Evolutionary conservation across 805 yeast genomes (phyloP), one percentile per base, ranked within the genome.

Genomic region (Tetrapisispora pingtungensis): DNA sequence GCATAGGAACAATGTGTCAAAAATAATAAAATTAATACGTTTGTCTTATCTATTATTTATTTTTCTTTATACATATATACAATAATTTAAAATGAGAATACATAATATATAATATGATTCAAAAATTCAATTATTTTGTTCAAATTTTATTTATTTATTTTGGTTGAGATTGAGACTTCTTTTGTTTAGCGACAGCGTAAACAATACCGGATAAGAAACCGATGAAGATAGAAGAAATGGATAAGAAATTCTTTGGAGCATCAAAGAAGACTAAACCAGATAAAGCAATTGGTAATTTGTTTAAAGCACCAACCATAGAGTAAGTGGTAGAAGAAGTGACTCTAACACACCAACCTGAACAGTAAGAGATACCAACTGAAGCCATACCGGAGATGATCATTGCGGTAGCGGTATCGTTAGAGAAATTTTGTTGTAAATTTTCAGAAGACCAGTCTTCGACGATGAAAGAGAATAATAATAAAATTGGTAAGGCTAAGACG

Each of bases 261-360:
- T 87, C 96, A 61, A 93, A 93, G 77, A 93, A 90, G 54, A 93
- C 62, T 66, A 93, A 77, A 35, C 99, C 99, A 33, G 95, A 81
- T 47, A 93, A 74, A 14, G 98, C 98, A 61, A 93, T 87, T 62
- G 98, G 98, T 58, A 93, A 80, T 72, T 93, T 93, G 79, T 93
- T 93, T 67, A 93, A 78, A 44, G 98, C 98, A 67, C 98, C 98
- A 47, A 93, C 97, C 98, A 93, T 93, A 44, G 96, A 87, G 73
- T 93, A 93, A 45, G 98, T 93, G 45, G 98, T 93, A 24, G 97
- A 89, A 19, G 97, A 87, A 36, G 98, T 93, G 52, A 93, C 97
- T 72, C 98, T 86, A 53, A 93, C 95, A 78, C 98, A 93, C 98
- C 98, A 93, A 49, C 97, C 98, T 12, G 97, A 88, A 69, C 96